These are phyloP conservation scores for Termitomyces sp. DNA, from an alignment of 768 basidiomycete species.

Conservation along the genomic window DNA sequence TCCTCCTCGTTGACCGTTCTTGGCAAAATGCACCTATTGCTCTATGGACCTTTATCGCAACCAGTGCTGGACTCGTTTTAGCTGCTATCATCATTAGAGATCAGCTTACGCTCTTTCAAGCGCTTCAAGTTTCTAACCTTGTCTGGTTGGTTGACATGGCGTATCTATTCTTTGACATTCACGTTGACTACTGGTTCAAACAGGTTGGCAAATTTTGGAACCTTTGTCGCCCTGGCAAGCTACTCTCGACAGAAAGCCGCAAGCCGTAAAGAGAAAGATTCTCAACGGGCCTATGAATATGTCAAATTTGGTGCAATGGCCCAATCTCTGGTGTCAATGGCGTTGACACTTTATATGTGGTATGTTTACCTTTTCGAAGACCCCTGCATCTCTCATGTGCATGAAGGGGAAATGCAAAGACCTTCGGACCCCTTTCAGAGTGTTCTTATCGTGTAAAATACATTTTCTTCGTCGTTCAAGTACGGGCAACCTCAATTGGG, in stretches of 20 bases:
- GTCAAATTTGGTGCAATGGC: constrained; percentile 38
- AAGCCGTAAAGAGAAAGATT: constrained; percentile 10
- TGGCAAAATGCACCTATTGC: constrained; percentile 38
- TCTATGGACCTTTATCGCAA: constrained; percentile 43
- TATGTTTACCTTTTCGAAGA: constrained; percentile 13
- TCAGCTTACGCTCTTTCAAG: constrained; percentile 38
- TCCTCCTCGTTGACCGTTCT: constrained; percentile 40
- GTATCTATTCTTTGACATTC: background rate
- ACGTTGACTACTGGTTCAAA: background rate
- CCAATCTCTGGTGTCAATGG: constrained; percentile 39
- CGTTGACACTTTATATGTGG: constrained; percentile 38
- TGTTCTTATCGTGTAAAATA: constrained; percentile 33
- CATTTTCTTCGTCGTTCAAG: constrained; percentile 32
- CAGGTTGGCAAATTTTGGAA: constrained; percentile 44
- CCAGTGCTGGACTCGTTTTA: constrained; percentile 38
- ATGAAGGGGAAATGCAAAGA: constrained; percentile 28
- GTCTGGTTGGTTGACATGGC: constrained; percentile 32
- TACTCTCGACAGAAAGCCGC: constrained; percentile 38
- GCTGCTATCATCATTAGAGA: constrained; percentile 34
- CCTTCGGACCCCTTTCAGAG: constrained; percentile 25
- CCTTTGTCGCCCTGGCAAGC: constrained; percentile 38
- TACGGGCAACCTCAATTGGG: constrained; percentile 30
- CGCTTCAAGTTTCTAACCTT: constrained; percentile 38
- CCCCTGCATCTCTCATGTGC: background rate
- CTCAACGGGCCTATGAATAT: constrained; percentile 24